These are phyloP conservation scores for Falciphora oryzae DNA, from an alignment of 2,329 filamentous ascomycete genomes.

Conservation along the genomic window DNA sequence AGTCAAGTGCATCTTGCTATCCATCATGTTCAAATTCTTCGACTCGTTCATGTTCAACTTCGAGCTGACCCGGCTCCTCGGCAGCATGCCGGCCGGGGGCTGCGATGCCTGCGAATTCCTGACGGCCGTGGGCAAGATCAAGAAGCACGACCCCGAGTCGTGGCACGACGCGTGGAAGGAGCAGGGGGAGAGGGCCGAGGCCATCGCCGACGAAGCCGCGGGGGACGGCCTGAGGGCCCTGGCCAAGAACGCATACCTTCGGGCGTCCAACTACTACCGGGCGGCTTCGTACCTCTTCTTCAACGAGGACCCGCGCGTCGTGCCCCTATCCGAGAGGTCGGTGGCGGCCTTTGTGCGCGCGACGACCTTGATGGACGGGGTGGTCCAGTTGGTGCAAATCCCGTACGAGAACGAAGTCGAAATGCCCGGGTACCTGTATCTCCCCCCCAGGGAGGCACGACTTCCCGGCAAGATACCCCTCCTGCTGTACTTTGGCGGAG, in stretches of 20 bases:
- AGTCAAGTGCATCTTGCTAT: no score
- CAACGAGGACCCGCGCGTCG: slow-evolving; percentile 9
- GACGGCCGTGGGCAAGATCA: slow-evolving; percentile 23
- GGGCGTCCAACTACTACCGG: slow-evolving; percentile 25
- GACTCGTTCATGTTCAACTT: slow-evolving; percentile 26
- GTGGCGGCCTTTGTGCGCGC: slow-evolving; percentile 8
- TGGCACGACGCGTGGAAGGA: slow-evolving; percentile 25
- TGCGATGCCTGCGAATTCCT: slow-evolving; percentile 26
- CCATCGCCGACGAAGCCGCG: slow-evolving; percentile 21
- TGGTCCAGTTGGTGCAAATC: slow-evolving; percentile 20
- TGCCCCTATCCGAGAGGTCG: slow-evolving; percentile 10
- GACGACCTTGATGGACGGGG: slow-evolving; percentile 10
- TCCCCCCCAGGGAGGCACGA: slow-evolving; percentile 18
- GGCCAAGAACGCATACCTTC: slow-evolving; percentile 23
- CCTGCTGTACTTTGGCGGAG: slow-evolving; percentile 23
- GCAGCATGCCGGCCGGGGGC: slow-evolving; percentile 22
- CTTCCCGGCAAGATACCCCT: slow-evolving; percentile 21
- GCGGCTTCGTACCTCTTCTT: slow-evolving; percentile 13
- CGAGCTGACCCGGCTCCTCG: slow-evolving; percentile 26
- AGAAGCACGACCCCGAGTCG: slow-evolving; percentile 22
- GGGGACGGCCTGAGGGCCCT: slow-evolving; percentile 14
- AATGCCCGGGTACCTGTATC: slow-evolving; percentile 23
- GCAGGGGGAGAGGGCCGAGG: slow-evolving; percentile 20
- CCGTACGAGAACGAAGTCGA: slow-evolving; percentile 22
- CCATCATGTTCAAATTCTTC: slow-evolving; percentile 17